Conservation (phyloP, 495 filamentous ascomycete genomes). For the Neurospora terricola region DNA sequence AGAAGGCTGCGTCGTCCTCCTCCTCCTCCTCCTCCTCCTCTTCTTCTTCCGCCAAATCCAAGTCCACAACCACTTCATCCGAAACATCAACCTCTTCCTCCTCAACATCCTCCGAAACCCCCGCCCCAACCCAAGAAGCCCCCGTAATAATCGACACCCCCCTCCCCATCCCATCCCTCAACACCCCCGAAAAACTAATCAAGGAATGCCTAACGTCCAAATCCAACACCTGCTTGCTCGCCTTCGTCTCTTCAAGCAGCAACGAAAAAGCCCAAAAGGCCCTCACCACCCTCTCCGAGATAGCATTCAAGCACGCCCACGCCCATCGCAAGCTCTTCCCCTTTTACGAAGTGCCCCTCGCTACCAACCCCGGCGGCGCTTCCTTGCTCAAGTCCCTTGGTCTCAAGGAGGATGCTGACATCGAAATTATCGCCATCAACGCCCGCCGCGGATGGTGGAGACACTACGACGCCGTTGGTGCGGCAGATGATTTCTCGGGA, state of each 20-base stretch:
- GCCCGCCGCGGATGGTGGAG: slow-evolving; percentile 79
- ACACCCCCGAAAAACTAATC: slow-evolving; percentile 44
- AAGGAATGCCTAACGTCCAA: slow-evolving; percentile 64
- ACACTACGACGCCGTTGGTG: slow-evolving; percentile 37
- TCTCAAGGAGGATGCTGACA: slow-evolving; percentile 34
- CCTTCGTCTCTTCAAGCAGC: slow-evolving; percentile 48
- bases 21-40: slow-evolving; percentile 36
- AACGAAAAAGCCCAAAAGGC: slow-evolving; percentile 46
- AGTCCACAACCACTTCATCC: slow-evolving; percentile 12
- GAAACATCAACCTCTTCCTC: slow-evolving; percentile 27
- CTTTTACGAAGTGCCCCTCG: slow-evolving; percentile 59
- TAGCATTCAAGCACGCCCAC: slow-evolving; percentile 61
- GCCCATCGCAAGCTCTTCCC: slow-evolving; percentile 65
- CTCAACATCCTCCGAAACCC: slow-evolving; percentile 26
- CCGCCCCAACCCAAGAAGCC: slow-evolving; percentile 25
- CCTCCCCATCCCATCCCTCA: slow-evolving; percentile 41
- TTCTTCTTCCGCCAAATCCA: slow-evolving; percentile 32
- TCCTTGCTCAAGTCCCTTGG: slow-evolving; percentile 51
- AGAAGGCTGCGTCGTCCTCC: slow-evolving; percentile 37
- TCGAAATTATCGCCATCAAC: slow-evolving; percentile 73
- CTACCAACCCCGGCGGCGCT: slow-evolving; percentile 45
- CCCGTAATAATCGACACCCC: slow-evolving; percentile 43
- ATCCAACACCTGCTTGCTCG: slow-evolving; percentile 78
- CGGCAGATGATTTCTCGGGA: slow-evolving; percentile 39
- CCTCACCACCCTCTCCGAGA: slow-evolving; percentile 57